Evolutionary conservation across 805 yeast genomes (phyloP).

Genomic region (Brettanomyces nanus): DNA sequence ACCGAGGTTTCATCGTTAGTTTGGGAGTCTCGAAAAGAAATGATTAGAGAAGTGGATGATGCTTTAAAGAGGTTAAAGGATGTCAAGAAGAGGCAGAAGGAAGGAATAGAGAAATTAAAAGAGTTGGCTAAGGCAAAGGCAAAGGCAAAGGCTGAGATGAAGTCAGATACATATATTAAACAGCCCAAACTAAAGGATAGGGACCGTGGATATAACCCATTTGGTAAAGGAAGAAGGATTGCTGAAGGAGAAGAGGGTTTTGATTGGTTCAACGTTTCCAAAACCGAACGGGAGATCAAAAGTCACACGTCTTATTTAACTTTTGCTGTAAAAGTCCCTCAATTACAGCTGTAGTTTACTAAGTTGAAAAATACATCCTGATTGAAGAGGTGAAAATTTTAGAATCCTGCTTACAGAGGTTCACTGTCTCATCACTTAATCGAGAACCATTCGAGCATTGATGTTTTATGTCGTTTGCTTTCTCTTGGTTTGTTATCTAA

Average conservation of each 20-base stretch:
- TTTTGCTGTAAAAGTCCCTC: conserved; percentile 54
- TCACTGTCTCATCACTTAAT: too few relatives aligned
- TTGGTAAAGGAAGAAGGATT: conserved; percentile 82
- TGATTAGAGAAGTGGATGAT: conserved; percentile 76
- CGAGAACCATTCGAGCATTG: too few relatives aligned
- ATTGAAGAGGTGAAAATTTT: too few relatives aligned
- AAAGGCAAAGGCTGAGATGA: conserved; percentile 12
- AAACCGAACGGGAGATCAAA: conserved; percentile 76
- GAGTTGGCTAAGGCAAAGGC: conserved; percentile 10
- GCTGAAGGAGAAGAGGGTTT: conserved; percentile 79
- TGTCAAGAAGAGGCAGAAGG: conserved; percentile 62
- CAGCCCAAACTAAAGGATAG: conserved; percentile 15
- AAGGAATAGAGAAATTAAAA: conserved; percentile 44
- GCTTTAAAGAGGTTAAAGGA: conserved; percentile 74
- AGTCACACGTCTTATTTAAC: conserved; percentile 92
- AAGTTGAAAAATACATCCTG: neutral
- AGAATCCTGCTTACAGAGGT: too few relatives aligned
- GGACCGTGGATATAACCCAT: conserved; percentile 70
- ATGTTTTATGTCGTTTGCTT: too few relatives aligned
- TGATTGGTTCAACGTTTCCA: conserved; percentile 80
- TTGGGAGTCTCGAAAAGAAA: conserved; percentile 82
- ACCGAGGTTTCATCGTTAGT: conserved; percentile 79
- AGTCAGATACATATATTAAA: conserved; percentile 6
- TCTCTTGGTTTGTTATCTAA: too few relatives aligned
- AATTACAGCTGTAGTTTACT: neutral